phyloP scores from a whole-genome alignment of 129 eudicot species.

The Deinandra increscens region DNA sequence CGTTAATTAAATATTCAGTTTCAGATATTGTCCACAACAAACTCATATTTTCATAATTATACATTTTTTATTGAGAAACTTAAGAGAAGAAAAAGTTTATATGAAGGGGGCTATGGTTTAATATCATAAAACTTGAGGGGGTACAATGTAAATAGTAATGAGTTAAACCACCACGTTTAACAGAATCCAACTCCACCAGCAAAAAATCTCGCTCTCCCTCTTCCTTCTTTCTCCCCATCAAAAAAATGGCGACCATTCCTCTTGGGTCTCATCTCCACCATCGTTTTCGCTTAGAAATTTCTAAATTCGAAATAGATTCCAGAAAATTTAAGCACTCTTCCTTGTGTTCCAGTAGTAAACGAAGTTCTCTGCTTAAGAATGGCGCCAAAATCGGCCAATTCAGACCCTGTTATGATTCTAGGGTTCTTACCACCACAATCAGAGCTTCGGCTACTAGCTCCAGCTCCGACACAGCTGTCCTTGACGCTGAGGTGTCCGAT shows the following conservation, averaged over 20 bases:
- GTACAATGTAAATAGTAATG: constrained; percentile 13
- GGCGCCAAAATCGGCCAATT: constrained; percentile 40
- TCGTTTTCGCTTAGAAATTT: constrained; percentile 32
- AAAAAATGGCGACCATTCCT: constrained; percentile 51
- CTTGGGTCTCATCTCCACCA: constrained; percentile 48
- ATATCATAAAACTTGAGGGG: neutral
- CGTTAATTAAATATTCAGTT: neutral
- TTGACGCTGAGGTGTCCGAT: constrained; percentile 39
- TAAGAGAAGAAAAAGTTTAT: too few species aligned
- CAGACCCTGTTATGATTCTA: constrained; percentile 28
- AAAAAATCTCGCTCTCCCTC: too few species aligned
- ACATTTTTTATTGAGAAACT: too few species aligned
- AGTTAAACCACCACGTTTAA: constrained; percentile 20
- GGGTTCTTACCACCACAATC: constrained; percentile 5
- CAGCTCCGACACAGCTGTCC: constrained; percentile 37
- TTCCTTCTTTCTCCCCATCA: neutral
- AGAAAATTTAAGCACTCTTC: constrained; percentile 31
- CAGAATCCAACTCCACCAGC: constrained; percentile 23
- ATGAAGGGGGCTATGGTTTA: neutral
- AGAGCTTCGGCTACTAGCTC: constrained; percentile 43
- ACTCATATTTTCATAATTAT: too few species aligned
- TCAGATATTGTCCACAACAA: neutral
- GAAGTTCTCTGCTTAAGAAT: constrained; percentile 4
- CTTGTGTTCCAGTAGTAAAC: constrained; percentile 29
- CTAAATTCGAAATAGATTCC: constrained; percentile 24